Percentiles rank a stretch among this genome's conserved stretches.
phyloP scores from a whole-genome alignment of 2,329 filamentous ascomycete species.

The Stylonectria norvegica region DNA sequence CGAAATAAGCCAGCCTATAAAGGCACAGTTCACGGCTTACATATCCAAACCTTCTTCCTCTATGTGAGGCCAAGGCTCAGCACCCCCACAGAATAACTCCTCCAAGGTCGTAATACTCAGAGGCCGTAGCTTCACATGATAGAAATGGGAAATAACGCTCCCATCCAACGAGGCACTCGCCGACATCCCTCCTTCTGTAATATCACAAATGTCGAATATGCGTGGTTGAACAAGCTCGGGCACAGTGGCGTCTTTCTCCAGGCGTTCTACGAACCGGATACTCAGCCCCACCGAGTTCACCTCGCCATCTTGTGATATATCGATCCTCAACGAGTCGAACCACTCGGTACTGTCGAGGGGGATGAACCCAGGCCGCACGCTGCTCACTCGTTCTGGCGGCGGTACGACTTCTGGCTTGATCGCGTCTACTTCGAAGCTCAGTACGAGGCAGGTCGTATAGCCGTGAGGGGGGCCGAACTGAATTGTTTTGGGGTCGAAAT shows the following conservation, averaged over 20 bases:
- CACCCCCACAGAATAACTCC: no score
- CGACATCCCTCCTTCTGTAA: not conserved
- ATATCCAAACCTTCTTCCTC: no score
- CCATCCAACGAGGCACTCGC: not conserved
- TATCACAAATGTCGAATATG: conserved; percentile 13
- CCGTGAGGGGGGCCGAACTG: not conserved
- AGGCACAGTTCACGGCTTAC: no score
- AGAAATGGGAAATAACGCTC: conserved; percentile 9
- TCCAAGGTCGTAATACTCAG: no score
- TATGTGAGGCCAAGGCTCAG: no score
- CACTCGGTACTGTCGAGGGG: conserved; percentile 1
- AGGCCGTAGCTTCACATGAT: conserved; percentile 12
- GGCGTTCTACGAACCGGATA: conserved; percentile 16
- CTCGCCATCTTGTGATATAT: conserved; percentile 11
- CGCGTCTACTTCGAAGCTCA: not conserved
- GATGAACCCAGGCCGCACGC: no score
- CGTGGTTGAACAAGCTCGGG: conserved; percentile 2
- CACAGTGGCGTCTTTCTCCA: not conserved
- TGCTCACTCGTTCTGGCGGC: no score
- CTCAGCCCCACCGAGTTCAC: conserved; percentile 14
- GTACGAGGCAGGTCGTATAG: not conserved
- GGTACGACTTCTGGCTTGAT: no score
- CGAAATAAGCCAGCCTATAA: no score
- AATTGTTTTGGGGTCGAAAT: not conserved
- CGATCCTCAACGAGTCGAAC: conserved; percentile 18